Evolutionary conservation across 1,284 basidiomycete genomes (phyloP).

Genomic region (Ustilago bromivora): DNA sequence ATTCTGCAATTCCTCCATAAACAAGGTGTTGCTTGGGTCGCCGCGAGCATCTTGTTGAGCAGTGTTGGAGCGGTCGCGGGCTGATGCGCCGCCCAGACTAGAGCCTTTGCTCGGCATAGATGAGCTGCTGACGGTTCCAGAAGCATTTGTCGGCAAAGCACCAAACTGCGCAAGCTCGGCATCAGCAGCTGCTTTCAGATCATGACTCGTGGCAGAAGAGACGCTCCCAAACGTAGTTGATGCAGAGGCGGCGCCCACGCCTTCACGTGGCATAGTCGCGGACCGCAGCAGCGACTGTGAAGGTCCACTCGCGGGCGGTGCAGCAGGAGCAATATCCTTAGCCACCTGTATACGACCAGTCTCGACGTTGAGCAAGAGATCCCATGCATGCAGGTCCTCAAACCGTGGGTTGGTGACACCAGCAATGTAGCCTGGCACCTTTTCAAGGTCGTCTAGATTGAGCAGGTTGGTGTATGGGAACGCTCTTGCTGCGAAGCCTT

Average conservation of each 20-base stretch:
- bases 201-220: conserved; percentile 18
- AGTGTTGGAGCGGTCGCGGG: conserved; percentile 39
- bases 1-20: conserved; percentile 88
- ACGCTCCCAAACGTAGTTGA: conserved; percentile 29
- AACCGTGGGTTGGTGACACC: conserved; percentile 97
- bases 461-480: conserved; percentile 94
- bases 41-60: conserved; percentile 31
- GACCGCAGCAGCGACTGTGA: conserved; percentile 23
- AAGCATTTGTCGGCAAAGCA: conserved; percentile 14
- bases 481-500: conserved; percentile 85
- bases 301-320: conserved; percentile 23
- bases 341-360: conserved; percentile 85
- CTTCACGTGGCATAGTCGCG: conserved; percentile 63
- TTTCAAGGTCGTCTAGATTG: conserved; percentile 88
- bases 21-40: conserved; percentile 79
- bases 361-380: conserved; percentile 89
- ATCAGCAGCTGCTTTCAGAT: conserved; percentile 18
- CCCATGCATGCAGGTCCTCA: conserved; percentile 87
- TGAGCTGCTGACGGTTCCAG: conserved; percentile 11
- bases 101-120: conserved; percentile 23
- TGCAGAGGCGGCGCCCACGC: conserved; percentile 7
- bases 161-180: conserved; percentile 45
- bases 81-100: conserved; percentile 19
- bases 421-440: conserved; percentile 88
- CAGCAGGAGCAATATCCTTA: conserved; percentile 78